These are phyloP conservation scores for Stropharia rugosoannulata DNA, from an alignment of 768 basidiomycete species.

Conservation along the genomic window DNA sequence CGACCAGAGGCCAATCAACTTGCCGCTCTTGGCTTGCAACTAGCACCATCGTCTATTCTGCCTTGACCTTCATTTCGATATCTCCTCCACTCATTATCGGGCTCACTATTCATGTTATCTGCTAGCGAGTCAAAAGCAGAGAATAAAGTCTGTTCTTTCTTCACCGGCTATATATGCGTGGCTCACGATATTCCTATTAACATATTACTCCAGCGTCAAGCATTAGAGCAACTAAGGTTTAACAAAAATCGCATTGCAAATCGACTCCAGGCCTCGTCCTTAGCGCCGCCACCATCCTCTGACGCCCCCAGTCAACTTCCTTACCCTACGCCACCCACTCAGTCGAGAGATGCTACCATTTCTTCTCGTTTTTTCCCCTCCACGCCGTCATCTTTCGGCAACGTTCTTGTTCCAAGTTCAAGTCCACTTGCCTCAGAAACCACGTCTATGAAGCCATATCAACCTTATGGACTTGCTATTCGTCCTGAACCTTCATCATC, in stretches of 20 bases:
- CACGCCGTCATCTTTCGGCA: constrained; percentile 47
- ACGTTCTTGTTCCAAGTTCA: constrained; percentile 74
- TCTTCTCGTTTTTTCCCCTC: constrained; percentile 59
- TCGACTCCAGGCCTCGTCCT: constrained; percentile 21
- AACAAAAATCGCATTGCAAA: constrained; percentile 35
- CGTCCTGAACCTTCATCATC: constrained; percentile 42
- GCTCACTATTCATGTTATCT: constrained; percentile 42
- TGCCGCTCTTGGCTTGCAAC: constrained; percentile 15
- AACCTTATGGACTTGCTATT: constrained; percentile 34
- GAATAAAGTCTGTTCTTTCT: constrained; percentile 47
- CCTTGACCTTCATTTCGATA: constrained; percentile 15
- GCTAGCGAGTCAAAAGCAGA: constrained; percentile 41
- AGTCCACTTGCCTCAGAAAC: constrained; percentile 54
- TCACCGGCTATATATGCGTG: background rate
- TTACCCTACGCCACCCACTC: constrained; percentile 47
- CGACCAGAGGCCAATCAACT: constrained; percentile 36
- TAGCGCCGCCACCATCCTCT: constrained; percentile 25
- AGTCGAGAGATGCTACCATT: constrained; percentile 77
- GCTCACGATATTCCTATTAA: constrained; percentile 1
- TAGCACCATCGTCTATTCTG: constrained; percentile 27
- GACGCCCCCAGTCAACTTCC: constrained; percentile 20
- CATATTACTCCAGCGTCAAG: constrained; percentile 32
- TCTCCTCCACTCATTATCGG: constrained; percentile 17
- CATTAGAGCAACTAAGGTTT: constrained; percentile 48
- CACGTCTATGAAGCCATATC: constrained; percentile 35